Percentiles rank a stretch among this genome's conserved stretches.
These are phyloP conservation scores for Cytospora leucostoma DNA, from an alignment of 2,329 filamentous ascomycete species.

Conservation along the genomic window DNA sequence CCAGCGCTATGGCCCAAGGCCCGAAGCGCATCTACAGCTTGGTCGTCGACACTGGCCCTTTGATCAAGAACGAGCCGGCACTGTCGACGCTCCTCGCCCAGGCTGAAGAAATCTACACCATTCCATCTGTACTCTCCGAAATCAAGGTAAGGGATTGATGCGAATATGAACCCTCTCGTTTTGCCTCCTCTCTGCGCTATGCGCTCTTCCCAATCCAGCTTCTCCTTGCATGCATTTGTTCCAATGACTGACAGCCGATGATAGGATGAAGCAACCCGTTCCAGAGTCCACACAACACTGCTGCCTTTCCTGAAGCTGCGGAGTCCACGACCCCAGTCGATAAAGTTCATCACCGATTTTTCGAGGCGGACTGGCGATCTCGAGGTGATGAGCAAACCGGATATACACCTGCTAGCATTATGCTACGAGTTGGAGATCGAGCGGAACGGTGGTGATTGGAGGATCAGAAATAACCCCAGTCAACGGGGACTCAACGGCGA, in stretches of 20 bases:
- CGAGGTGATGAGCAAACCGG: slow-evolving; percentile 81
- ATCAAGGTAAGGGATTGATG: slow-evolving; percentile 59
- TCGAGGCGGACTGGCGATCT: slow-evolving; percentile 87
- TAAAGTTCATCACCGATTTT: slow-evolving; percentile 81
- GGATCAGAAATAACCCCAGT: slow-evolving; percentile 73
- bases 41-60: slow-evolving; percentile 85
- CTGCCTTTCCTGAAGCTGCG: slow-evolving; percentile 81
- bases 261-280: slow-evolving; percentile 77
- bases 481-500: slow-evolving; percentile 77
- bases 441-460: slow-evolving; percentile 85
- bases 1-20: slow-evolving; percentile 6
- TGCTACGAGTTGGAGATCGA: slow-evolving; percentile 95
- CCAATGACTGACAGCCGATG: slow-evolving; percentile 45
- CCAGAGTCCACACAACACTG: slow-evolving; percentile 80
- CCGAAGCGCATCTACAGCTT: slow-evolving; percentile 77
- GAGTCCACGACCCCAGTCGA: slow-evolving; percentile 71
- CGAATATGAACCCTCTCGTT: no score
- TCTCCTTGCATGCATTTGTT: neutral
- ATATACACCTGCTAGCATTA: slow-evolving; percentile 86
- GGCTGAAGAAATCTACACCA: slow-evolving; percentile 77
- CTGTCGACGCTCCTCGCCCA: slow-evolving; percentile 79
- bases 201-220: neutral
- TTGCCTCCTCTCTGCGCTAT: neutral
- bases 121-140: slow-evolving; percentile 83
- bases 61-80: slow-evolving; percentile 89